These are phyloP conservation scores for Neonectria magnoliae DNA, from an alignment of 2,329 filamentous ascomycete genomes.

Conservation along the genomic window DNA sequence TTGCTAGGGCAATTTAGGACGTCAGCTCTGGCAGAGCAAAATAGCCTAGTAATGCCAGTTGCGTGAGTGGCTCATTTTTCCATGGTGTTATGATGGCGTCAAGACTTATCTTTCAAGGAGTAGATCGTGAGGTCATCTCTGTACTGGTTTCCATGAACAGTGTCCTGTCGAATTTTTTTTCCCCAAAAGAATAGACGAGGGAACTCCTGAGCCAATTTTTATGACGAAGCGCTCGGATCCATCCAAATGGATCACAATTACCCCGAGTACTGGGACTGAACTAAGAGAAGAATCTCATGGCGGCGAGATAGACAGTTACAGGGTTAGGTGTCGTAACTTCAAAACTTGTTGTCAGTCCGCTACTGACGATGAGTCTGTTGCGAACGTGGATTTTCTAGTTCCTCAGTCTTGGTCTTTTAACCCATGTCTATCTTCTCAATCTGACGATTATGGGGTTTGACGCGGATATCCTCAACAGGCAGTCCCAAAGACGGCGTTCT, in stretches of 20 bases:
- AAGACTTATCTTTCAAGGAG: background rate
- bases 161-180: background rate
- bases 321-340: background rate
- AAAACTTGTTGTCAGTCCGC: background rate
- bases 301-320: background rate
- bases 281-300: background rate
- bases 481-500: no score
- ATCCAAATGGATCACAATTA: background rate
- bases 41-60: background rate
- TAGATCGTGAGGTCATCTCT: no score
- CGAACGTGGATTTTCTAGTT: background rate
- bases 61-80: no score
- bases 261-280: background rate
- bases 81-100: background rate
- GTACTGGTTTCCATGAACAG: background rate
- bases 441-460: background rate
- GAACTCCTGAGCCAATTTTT: background rate
- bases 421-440: background rate
- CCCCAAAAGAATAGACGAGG: background rate
- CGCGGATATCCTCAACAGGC: no score
- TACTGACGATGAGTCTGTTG: background rate
- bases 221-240: background rate
- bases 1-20: background rate
- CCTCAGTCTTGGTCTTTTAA: background rate
- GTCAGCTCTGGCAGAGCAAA: background rate